Percentiles rank a stretch among this genome's conserved stretches.
Conservation (phyloP, 352 stramenopile genomes). For the Phytophthora cajani region DNA sequence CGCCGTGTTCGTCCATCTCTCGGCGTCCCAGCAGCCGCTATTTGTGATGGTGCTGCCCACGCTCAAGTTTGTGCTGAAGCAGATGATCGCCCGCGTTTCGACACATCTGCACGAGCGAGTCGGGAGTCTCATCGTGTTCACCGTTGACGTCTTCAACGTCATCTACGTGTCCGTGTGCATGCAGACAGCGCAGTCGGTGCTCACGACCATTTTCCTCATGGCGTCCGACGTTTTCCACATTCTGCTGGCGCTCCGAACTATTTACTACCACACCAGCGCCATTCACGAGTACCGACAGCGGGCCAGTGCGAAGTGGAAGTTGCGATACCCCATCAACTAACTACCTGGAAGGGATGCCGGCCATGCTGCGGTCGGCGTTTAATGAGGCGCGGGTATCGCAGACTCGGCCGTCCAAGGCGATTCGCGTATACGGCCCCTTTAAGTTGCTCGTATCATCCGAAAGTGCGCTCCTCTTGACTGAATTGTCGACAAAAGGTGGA, state of each 20-base stretch:
- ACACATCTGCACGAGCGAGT: conserved; percentile 26
- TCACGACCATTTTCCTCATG: conserved; percentile 11
- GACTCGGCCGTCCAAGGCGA: background rate
- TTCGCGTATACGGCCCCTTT: conserved; percentile 1
- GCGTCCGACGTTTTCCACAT: conserved; percentile 7
- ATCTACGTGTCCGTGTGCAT: conserved; percentile 36
- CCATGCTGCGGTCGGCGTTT: background rate
- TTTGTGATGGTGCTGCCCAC: conserved; percentile 15
- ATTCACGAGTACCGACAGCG: background rate
- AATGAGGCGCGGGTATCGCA: background rate
- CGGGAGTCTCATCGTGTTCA: conserved; percentile 26
- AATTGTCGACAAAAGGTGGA: background rate
- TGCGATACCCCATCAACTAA: conserved; percentile 2
- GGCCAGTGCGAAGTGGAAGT: background rate
- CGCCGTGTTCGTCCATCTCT: conserved; percentile 7
- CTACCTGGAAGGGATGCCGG: conserved; percentile 6
- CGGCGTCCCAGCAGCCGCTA: conserved; percentile 6
- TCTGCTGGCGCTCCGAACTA: conserved; percentile 1
- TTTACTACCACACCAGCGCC: conserved; percentile 9
- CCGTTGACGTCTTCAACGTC: conserved; percentile 38
- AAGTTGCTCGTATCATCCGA: background rate
- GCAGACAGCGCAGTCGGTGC: conserved; percentile 16
- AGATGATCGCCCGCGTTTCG: conserved; percentile 12
- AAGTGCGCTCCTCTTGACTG: background rate
- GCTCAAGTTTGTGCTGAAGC: conserved; percentile 30